phyloP scores from a whole-genome alignment of 345 rosid genomes.

The Gossypium australe region DNA sequence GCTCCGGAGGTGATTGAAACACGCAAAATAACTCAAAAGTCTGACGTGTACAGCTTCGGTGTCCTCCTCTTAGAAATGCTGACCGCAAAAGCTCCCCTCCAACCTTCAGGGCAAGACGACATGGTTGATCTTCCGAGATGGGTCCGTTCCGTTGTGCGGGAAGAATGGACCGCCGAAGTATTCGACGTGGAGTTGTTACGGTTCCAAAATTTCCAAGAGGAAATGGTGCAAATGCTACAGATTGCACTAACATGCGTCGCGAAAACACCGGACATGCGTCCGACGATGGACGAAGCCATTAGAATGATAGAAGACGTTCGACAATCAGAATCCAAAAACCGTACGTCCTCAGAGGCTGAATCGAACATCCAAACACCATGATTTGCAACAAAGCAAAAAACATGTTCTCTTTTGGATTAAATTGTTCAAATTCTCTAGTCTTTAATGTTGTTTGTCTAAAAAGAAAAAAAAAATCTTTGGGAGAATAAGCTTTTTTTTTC shows the following conservation, averaged over 20 bases:
- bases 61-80: conserved; percentile 76
- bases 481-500: not conserved
- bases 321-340: conserved; percentile 41
- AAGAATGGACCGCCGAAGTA: conserved; percentile 90
- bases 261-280: conserved; percentile 51
- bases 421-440: not conserved
- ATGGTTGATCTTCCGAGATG: conserved; percentile 74
- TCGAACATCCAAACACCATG: conserved; percentile 53
- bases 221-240: conserved; percentile 88
- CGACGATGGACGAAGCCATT: conserved; percentile 58
- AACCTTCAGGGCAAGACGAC: conserved; percentile 48
- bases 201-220: conserved; percentile 59
- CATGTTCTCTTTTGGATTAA: not conserved
- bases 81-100: conserved; percentile 68
- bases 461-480: not conserved
- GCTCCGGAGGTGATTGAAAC: conserved; percentile 77
- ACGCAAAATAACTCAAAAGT: conserved; percentile 47
- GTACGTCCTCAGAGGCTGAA: conserved; percentile 53
- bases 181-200: conserved; percentile 74
- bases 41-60: conserved; percentile 84
- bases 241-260: conserved; percentile 63
- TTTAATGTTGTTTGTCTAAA: not conserved
- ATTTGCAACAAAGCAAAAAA: conserved; percentile 8
- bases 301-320: conserved; percentile 61
- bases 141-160: conserved; percentile 79